Evolutionary conservation across 768 basidiomycete genomes (phyloP).

Genomic region (Mycena rebaudengoi): DNA sequence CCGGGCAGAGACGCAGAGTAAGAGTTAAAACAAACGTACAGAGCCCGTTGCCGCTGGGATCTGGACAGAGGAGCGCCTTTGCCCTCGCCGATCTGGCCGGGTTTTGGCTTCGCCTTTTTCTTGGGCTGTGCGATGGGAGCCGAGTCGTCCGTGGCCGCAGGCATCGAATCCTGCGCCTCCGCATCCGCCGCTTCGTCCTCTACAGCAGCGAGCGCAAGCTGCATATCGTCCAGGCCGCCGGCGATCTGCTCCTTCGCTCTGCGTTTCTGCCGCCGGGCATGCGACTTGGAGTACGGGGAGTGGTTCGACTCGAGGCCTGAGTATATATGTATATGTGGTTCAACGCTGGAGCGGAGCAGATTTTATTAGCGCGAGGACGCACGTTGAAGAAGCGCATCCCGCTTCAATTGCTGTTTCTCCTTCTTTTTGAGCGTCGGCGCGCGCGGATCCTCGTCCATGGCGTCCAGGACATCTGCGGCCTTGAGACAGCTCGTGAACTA

Average conservation of each 20-base stretch:
- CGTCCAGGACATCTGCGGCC: conserved; percentile 55
- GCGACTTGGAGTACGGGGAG: conserved; percentile 75
- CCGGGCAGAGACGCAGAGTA: neutral
- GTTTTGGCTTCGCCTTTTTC: conserved; percentile 37
- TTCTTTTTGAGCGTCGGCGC: conserved; percentile 60
- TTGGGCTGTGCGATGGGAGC: conserved; percentile 32
- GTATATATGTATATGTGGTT: no score
- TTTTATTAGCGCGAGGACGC: no score
- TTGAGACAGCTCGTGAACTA: conserved; percentile 29
- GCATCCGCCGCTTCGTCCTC: conserved; percentile 42
- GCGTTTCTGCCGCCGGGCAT: conserved; percentile 73
- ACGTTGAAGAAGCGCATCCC: conserved; percentile 75
- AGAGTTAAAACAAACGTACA: conserved; percentile 57
- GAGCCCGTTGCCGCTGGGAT: conserved; percentile 68
- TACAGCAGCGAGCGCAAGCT: conserved; percentile 62
- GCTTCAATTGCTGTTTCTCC: conserved; percentile 70
- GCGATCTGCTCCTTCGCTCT: conserved; percentile 70
- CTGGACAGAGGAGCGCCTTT: conserved; percentile 64
- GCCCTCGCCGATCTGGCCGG: conserved; percentile 74
- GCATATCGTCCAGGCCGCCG: conserved; percentile 55
- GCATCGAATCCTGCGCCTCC: conserved; percentile 23
- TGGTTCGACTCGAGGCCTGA: conserved; percentile 57
- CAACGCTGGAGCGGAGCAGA: no score
- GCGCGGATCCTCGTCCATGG: conserved; percentile 39
- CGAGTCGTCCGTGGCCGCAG: conserved; percentile 21